These are phyloP conservation scores for Fusarium citri DNA, from an alignment of 2,329 filamentous ascomycete genomes.

Conservation along the genomic window DNA sequence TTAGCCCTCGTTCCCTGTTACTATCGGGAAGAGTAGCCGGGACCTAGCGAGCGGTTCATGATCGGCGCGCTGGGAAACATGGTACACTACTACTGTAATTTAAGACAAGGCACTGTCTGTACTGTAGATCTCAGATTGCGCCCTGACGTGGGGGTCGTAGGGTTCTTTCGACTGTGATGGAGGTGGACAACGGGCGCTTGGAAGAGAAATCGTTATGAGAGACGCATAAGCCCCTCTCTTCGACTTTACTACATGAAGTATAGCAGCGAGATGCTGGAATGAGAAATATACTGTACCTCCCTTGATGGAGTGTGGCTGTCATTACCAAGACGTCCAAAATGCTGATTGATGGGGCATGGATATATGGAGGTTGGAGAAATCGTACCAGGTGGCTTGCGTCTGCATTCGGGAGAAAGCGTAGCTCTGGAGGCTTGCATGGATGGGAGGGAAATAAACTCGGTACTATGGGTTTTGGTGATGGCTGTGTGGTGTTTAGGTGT, in stretches of 20 bases:
- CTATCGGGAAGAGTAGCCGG: slow-evolving; percentile 19
- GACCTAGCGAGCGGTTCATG: slow-evolving; percentile 7
- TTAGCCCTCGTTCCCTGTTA: background rate
- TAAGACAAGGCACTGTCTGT: background rate
- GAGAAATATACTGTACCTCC: slow-evolving; percentile 1
- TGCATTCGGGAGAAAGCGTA: slow-evolving; percentile 26
- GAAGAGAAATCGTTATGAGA: slow-evolving; percentile 3
- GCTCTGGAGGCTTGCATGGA: slow-evolving; percentile 22
- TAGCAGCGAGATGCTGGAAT: slow-evolving; percentile 13
- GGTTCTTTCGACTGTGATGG: background rate
- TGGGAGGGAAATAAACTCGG: slow-evolving; percentile 31
- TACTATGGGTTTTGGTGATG: slow-evolving; percentile 4
- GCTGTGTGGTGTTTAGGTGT: background rate
- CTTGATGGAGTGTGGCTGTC: slow-evolving; percentile 14
- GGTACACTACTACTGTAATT: background rate
- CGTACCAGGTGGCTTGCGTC: slow-evolving; percentile 32
- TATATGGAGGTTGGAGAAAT: slow-evolving; percentile 7
- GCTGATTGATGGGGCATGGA: background rate
- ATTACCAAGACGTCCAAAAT: background rate
- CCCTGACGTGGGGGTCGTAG: slow-evolving; percentile 14
- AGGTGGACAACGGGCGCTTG: slow-evolving; percentile 21
- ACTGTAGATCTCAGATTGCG: slow-evolving; percentile 18
- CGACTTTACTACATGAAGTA: background rate
- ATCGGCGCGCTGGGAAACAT: slow-evolving; percentile 6
- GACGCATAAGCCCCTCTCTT: background rate